Percentiles rank a stretch among this genome's conserved stretches.
These are phyloP conservation scores for Ogataea paraovalis DNA, from an alignment of 805 yeast genomes.

Conservation along the genomic window DNA sequence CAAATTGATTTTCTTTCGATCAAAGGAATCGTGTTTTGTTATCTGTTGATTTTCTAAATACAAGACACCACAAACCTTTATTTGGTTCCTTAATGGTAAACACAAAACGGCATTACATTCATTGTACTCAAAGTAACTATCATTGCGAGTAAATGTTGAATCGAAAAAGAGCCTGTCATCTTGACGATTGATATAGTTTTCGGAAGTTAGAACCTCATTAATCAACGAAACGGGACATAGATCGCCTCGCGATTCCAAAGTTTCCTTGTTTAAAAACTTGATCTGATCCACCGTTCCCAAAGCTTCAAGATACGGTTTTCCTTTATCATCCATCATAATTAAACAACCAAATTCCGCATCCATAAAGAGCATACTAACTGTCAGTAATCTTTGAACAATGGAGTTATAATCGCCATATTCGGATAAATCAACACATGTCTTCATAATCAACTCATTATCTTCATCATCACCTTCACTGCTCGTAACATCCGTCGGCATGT, in stretches of 20 bases:
- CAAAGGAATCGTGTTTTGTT: slow-evolving; percentile 21
- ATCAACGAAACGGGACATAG: slow-evolving; percentile 41
- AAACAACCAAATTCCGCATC: slow-evolving; percentile 33
- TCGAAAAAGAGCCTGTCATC: slow-evolving; percentile 35
- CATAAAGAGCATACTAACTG: slow-evolving; percentile 31
- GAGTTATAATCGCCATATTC: slow-evolving; percentile 38
- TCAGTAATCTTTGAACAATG: slow-evolving; percentile 36
- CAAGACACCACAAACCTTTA: slow-evolving; percentile 42
- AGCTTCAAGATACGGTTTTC: slow-evolving; percentile 28
- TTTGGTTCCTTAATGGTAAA: slow-evolving; percentile 41
- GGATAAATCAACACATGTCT: slow-evolving; percentile 46
- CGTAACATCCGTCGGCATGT: neutral
- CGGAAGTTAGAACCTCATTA: slow-evolving; percentile 35
- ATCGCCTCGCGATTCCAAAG: slow-evolving; percentile 37
- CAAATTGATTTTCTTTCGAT: slow-evolving; percentile 36
- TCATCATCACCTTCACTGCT: slow-evolving; percentile 3
- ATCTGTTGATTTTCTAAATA: slow-evolving; percentile 36
- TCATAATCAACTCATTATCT: slow-evolving; percentile 23
- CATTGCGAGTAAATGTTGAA: slow-evolving; percentile 31
- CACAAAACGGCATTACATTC: slow-evolving; percentile 37
- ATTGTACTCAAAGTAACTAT: slow-evolving; percentile 37
- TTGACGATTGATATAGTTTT: slow-evolving; percentile 34
- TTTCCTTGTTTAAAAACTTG: slow-evolving; percentile 29
- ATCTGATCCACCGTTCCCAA: slow-evolving; percentile 28
- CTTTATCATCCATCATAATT: slow-evolving; percentile 27